Evolutionary conservation across 306 rosid genomes (phyloP), one percentile per base, ranked within the genome.

Genomic region (Lathyrus aphaca): DNA sequence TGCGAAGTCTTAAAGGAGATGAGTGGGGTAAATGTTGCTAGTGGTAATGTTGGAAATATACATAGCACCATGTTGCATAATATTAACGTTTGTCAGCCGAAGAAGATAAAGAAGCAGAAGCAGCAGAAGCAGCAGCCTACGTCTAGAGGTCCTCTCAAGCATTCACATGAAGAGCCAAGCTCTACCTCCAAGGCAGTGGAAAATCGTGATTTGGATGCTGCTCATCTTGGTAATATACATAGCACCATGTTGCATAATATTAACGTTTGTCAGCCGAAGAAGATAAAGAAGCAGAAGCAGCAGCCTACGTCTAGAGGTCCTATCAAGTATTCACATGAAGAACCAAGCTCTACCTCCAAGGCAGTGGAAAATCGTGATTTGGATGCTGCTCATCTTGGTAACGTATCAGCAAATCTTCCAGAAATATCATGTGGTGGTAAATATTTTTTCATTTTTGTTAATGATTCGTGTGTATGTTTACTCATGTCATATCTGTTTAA

Each of bases 21-120:
- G 12, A 55, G n/a, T 29, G 50, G 30, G 25, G 72, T 15, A 16
- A 66, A 59, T 81, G 60, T 58, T 69, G 14, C 63, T 45, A 35
- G 27, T 5, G 50, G n/a, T 59, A 61, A 43, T 44, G 71, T 12
- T n/a, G 4, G 37, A 19, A 49, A 15, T 35, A 50, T 56, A 61
- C 32, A 15, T 54, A 29, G 75, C 55, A 58, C 62, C 10, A 70
- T 63, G 32, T 73, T 75, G 44, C 73, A 5, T 44, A 72, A 69
- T 62, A 58, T 77, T 12, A 48, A 55, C 1, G 62, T 14, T 2
- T 55, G 5, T 55, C 62, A 13, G 39, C 59, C 2, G 15, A 21
- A 40, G 38, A 32, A 32, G 8, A 32, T 29, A 32, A 8, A 32
- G 25, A 23, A 23, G 2, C 25, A 30, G 1, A 40, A 46, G 19